Evolutionary conservation across 495 filamentous ascomycete genomes (phyloP), one percentile per base, ranked within the genome.

Genomic region (Endocarpon pusillum): DNA sequence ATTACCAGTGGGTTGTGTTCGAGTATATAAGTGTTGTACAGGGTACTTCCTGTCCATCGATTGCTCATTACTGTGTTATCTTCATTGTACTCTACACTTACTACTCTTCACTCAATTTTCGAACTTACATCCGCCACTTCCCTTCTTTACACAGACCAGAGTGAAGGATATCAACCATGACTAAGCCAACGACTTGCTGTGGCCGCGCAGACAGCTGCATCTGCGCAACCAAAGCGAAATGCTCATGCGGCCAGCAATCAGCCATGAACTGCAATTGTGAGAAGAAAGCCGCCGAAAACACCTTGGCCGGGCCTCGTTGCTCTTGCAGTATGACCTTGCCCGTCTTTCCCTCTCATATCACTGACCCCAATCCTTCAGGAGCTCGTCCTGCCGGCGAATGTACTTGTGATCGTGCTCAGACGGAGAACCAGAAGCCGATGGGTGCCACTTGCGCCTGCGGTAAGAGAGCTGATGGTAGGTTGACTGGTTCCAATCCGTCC

Each of bases 191-290:
- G n/a, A 73, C 68, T 49, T 78, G 73, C 66, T 77, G 73, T 54
- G 68, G 68, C 49, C 66, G 60, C 44, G 50, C 63, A 43, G 57
- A 52, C 36, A 61, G 55, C 32, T 78, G 73, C 45, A 60, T 69
- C 50, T 78, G 73, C 40, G 73, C 73, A 16, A 57, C 64, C 16
- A 64, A 77, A 45, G 72, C 72, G 38, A 66, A 55, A 42, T 94
- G 86, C 70, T 87, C 82, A 11, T 96, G 87, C 49, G 87, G 87
- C 43, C 68, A 86, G 60, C 68, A 86, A 47, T 69, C 70, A 5
- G 87, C 87, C 27, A 70, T 93, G 36, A 65, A 81, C 49, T 96
- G 87, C 66, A 74, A 61, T 36, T 96, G 87, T 62, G 74, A 72
- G 51, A 83, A 79, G 52, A 71, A 84, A 5, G 41, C 64, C 2